A percentile compares a stretch with the other conserved stretches of the same genome.
Evolutionary conservation across 164 flowering plant species (phyloP).

Genomic region (Annona cherimola): DNA sequence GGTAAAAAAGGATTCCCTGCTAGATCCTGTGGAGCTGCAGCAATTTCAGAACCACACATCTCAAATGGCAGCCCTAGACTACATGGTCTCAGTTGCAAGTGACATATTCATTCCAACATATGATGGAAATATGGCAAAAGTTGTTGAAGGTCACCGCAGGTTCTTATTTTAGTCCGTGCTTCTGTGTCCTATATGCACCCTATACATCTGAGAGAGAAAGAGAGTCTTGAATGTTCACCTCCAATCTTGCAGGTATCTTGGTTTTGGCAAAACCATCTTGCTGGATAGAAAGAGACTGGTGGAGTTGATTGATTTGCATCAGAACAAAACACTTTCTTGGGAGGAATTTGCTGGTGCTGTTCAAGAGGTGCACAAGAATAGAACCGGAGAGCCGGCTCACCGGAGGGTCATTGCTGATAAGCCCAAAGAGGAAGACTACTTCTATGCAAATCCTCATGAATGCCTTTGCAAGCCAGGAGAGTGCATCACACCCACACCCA

Average conservation of each 20-base stretch:
- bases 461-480: conserved; percentile 58
- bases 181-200: not conserved
- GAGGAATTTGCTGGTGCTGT: conserved; percentile 60
- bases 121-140: conserved; percentile 97
- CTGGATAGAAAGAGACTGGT: conserved; percentile 70
- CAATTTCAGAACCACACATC: conserved; percentile 91
- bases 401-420: conserved; percentile 60
- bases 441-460: conserved; percentile 92
- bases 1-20: conserved; percentile 85
- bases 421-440: conserved; percentile 97
- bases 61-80: conserved; percentile 98
- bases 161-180: conserved; percentile 12
- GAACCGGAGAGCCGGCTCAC: conserved; percentile 57
- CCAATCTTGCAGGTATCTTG: conserved; percentile 64
- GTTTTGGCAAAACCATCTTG: conserved; percentile 59
- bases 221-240: too few relatives aligned
- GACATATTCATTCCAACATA: conserved; percentile 81
- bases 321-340: conserved; percentile 70
- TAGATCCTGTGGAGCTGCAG: conserved; percentile 57
- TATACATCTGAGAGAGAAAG: too few relatives aligned
- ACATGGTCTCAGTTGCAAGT: conserved; percentile 84
- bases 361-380: conserved; percentile 40
- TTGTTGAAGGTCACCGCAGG: conserved; percentile 99
- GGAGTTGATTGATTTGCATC: conserved; percentile 66
- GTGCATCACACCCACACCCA: conserved; percentile 29